Percentiles rank a stretch among this genome's conserved stretches.
These are phyloP conservation scores for Eucalyptus rudis DNA, from an alignment of 345 rosid genomes.

Conservation along the genomic window DNA sequence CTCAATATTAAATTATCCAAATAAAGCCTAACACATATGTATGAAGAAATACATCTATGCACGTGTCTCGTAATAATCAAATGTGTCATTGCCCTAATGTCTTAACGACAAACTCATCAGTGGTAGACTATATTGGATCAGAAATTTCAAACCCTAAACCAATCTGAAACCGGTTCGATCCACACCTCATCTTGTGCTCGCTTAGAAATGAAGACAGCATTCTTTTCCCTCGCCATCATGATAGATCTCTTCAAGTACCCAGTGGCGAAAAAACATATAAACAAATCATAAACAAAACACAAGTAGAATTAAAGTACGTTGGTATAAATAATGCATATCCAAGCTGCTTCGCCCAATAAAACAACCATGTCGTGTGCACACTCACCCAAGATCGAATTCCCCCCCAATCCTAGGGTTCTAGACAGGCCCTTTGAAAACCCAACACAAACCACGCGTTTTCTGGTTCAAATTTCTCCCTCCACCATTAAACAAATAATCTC, in stretches of 20 bases:
- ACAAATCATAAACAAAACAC: neutral
- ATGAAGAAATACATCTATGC: neutral
- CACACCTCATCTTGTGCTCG: neutral
- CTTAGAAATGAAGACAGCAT: neutral
- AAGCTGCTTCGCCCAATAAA: neutral
- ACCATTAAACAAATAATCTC: neutral
- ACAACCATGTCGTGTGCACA: neutral
- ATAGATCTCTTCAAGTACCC: neutral
- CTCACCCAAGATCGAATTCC: neutral
- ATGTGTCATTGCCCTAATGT: neutral
- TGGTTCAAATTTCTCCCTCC: neutral
- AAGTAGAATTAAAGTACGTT: neutral
- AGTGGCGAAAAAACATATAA: neutral
- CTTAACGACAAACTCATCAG: neutral
- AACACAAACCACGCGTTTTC: slow-evolving; percentile 1
- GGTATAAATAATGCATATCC: neutral
- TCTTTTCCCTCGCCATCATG: neutral
- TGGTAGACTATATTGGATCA: neutral
- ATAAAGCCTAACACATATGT: neutral
- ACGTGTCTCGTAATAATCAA: neutral
- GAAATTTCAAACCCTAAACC: neutral
- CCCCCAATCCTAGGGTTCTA: neutral
- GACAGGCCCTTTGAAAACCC: neutral
- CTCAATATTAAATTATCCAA: neutral
- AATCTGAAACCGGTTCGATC: neutral